Base-by-base conservation (phyloP, 257 asterid genomes). In the Eustoma russellianum region DNA sequence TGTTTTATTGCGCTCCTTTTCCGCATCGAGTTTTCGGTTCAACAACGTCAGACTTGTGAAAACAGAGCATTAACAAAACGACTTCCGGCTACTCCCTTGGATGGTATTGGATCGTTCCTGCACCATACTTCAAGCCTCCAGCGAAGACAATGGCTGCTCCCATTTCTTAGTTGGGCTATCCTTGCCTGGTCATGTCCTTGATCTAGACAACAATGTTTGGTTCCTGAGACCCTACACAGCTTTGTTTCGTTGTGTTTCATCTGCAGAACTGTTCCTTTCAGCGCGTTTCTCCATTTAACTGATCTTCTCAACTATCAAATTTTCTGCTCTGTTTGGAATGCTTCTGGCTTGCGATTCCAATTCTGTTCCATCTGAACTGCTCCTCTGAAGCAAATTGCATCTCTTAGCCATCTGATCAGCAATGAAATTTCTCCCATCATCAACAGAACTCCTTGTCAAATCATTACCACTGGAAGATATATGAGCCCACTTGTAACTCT, bases 351-450 rank as follows among this genome's bases (percentile, higher is more conserved):
- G 77, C 45, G 8, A 51, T 41, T 67, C 77, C 74, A 77, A 72
- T 50, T 77, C 96, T 38, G 79, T 75, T 33, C 76, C 83, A 53
- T 79, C 94, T 1, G 97, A 83, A 38, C 55, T 67, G 59, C 86
- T 78, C 80, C 96, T 81, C 41, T 70, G 84, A 17, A 83, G 67
- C 57, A 79, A 62, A 52, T 64, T 35, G 63, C 78, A 70, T 69
- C 64, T 72, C 60, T 81, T 59, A 46, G 89, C 67, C 53, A 64
- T 69, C 61, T 55, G 74, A 18, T 78, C 84, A 0, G 85, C 41
- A 13, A 48, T 28, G 28, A 93, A 77, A 70, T 64, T 77, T 62
- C 87, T 69, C 10, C 69, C 83, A 56, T 75, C 67, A 9, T 53
- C 72, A 15, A 52, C 66, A 0, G 76, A 70, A 18, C 34, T 47